A percentile compares a stretch with the other conserved stretches of the same genome.
Evolutionary conservation across 2,329 filamentous ascomycete species (phyloP).

Genomic region (Malbranchea cinnamomea): DNA sequence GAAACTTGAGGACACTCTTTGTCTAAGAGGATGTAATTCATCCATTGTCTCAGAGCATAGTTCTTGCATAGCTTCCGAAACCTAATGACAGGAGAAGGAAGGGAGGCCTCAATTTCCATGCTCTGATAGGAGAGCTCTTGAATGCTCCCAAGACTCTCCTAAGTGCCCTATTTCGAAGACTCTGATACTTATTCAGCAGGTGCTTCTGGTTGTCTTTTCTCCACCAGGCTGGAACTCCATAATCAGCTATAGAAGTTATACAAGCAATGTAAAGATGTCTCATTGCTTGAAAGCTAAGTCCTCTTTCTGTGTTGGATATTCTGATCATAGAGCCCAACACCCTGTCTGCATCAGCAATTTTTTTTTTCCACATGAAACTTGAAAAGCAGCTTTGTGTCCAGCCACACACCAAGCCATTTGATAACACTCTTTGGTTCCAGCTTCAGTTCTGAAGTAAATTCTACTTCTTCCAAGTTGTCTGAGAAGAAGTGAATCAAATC

Average conservation of each 20-base stretch:
- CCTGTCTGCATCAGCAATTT: too few relatives aligned
- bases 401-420: slow-evolving; percentile 5
- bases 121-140: too few relatives aligned
- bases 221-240: slow-evolving; percentile 1
- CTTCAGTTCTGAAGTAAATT: too few relatives aligned
- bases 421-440: slow-evolving; percentile 3
- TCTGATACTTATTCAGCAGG: not conserved
- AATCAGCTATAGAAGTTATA: slow-evolving; percentile 1
- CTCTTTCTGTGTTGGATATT: slow-evolving; percentile 1
- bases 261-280: slow-evolving; percentile 2
- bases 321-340: not conserved
- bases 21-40: too few relatives aligned
- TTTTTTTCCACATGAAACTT: slow-evolving; percentile 6
- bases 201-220: slow-evolving; percentile 1
- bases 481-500: slow-evolving; percentile 3
- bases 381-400: slow-evolving; percentile 4
- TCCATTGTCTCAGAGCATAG: too few relatives aligned
- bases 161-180: too few relatives aligned
- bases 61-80: too few relatives aligned
- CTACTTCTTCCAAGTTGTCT: not conserved
- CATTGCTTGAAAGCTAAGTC: not conserved
- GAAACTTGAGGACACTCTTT: too few relatives aligned
- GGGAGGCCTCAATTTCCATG: too few relatives aligned
- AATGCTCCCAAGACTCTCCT: too few relatives aligned
- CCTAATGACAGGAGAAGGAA: too few relatives aligned